A percentile compares a stretch with the other conserved stretches of the same genome.
phyloP scores from a whole-genome alignment of 768 basidiomycete species.

The Hydnomerulius pinastri region DNA sequence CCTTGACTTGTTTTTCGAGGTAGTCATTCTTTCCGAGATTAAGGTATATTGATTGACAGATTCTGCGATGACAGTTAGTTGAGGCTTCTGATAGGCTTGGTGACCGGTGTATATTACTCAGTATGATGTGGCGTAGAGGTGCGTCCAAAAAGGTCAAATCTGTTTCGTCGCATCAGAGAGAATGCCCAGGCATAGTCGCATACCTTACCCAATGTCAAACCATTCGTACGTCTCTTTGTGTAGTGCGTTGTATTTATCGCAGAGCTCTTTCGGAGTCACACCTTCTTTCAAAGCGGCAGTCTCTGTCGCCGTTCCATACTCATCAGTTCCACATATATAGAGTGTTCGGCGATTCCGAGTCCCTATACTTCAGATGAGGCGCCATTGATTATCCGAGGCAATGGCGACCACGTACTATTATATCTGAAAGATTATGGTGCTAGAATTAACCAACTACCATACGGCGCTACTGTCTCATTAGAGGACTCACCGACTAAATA shows the following conservation, averaged over 20 bases:
- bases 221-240: slow-evolving; percentile 95
- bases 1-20: slow-evolving; percentile 81
- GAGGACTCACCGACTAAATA: slow-evolving; percentile 80
- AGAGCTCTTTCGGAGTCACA: slow-evolving; percentile 74
- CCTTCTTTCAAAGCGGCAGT: slow-evolving; percentile 93
- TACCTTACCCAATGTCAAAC: slow-evolving; percentile 88
- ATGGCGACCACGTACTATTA: slow-evolving; percentile 47
- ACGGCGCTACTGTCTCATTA: not conserved
- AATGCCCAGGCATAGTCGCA: not conserved
- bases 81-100: not conserved
- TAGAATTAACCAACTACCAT: slow-evolving; percentile 5
- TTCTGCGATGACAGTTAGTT: slow-evolving; percentile 45
- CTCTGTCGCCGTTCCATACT: slow-evolving; percentile 99
- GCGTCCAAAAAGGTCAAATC: slow-evolving; percentile 95
- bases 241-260: slow-evolving; percentile 87
- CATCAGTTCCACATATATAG: slow-evolving; percentile 97
- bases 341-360: slow-evolving; percentile 87
- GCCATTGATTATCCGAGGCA: not conserved
- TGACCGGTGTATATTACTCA: slow-evolving; percentile 67
- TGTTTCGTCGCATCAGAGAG: slow-evolving; percentile 28
- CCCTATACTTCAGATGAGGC: slow-evolving; percentile 27
- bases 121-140: slow-evolving; percentile 91
- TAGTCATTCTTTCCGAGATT: slow-evolving; percentile 78
- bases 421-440: slow-evolving; percentile 43
- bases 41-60: slow-evolving; percentile 86